Conservation (phyloP, 1,284 basidiomycete species). For the Rugosomyces carneus region DNA sequence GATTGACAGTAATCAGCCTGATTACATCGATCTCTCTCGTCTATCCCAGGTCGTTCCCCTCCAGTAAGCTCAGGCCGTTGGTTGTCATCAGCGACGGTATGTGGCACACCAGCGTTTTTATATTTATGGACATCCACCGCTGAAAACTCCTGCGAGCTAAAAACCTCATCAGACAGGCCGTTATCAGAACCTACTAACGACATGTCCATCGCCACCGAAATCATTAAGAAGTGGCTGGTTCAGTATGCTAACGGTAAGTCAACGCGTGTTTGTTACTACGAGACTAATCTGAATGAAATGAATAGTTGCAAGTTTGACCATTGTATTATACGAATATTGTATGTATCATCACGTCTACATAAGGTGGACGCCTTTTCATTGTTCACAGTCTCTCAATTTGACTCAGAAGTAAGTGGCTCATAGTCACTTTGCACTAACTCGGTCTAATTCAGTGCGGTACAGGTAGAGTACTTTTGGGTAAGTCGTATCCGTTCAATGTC, state of each 20-base stretch:
- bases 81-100: no score
- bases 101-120: no score
- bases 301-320: not conserved
- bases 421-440: not conserved
- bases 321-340: not conserved
- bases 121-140: no score
- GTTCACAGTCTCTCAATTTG: not conserved
- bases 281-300: not conserved
- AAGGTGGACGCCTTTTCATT: not conserved
- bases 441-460: not conserved
- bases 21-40: no score
- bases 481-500: not conserved
- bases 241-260: not conserved
- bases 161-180: no score
- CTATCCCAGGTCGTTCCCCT: no score
- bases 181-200: not conserved
- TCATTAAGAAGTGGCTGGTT: not conserved
- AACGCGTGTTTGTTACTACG: not conserved
- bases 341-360: not conserved
- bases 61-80: no score
- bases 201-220: not conserved
- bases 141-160: no score
- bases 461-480: not conserved
- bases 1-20: no score
- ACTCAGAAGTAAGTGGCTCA: not conserved